Percentiles rank a stretch among this genome's conserved stretches.
Conservation (phyloP, 2,329 filamentous ascomycete species). For the Xylariaceae sp. region DNA sequence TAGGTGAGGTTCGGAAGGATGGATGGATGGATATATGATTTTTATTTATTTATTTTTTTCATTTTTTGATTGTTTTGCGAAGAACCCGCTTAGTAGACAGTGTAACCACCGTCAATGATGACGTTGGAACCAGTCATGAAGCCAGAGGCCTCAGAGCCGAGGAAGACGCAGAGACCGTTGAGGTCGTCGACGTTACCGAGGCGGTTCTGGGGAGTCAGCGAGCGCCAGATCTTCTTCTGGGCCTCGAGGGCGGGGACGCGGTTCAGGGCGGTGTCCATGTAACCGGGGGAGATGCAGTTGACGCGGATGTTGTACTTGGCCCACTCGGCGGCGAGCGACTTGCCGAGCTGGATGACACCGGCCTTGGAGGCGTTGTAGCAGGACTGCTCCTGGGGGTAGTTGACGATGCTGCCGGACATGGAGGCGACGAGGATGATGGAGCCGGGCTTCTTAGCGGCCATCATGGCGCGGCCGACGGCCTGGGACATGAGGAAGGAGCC, state of each 20-base stretch:
- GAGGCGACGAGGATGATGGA: constrained; percentile 72
- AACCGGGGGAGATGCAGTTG: constrained; percentile 79
- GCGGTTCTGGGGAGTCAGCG: constrained; percentile 66
- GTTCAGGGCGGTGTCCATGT: constrained; percentile 82
- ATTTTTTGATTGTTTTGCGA: background rate
- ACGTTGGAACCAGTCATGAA: constrained; percentile 77
- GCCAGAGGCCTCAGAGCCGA: constrained; percentile 64
- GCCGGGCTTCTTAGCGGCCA: constrained; percentile 63
- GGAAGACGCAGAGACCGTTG: constrained; percentile 71
- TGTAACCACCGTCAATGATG: constrained; percentile 66
- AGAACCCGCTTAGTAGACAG: constrained; percentile 46
- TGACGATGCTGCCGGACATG: constrained; percentile 80
- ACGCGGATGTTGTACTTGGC: constrained; percentile 74
- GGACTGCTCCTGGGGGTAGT: constrained; percentile 78
- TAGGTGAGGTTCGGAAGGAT: background rate
- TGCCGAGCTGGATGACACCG: constrained; percentile 70
- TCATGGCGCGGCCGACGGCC: constrained; percentile 67
- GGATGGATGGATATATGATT: background rate
- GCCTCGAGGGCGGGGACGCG: constrained; percentile 70
- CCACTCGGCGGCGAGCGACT: constrained; percentile 80
- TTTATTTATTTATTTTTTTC: background rate
- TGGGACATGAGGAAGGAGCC: constrained; percentile 75
- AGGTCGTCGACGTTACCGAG: constrained; percentile 70
- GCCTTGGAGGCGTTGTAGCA: constrained; percentile 85
- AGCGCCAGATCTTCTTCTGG: constrained; percentile 77